These are phyloP conservation scores for Cyberlindnera lachancei DNA, from an alignment of 805 yeast species.

Conservation along the genomic window DNA sequence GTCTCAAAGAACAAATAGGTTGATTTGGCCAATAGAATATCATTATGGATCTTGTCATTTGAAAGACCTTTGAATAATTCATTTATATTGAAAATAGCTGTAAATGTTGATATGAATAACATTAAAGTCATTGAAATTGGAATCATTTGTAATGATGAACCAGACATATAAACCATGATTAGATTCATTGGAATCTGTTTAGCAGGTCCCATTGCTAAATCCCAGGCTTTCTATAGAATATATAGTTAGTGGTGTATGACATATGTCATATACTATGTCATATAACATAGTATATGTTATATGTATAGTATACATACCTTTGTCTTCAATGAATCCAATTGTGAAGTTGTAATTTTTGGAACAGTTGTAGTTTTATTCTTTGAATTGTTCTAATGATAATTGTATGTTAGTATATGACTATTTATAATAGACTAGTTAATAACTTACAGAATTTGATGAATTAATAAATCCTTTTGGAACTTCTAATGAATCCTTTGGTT, in stretches of 20 bases:
- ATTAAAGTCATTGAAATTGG: slow-evolving; percentile 86
- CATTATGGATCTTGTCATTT: slow-evolving; percentile 29
- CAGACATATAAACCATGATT: slow-evolving; percentile 89
- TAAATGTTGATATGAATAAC: slow-evolving; percentile 72
- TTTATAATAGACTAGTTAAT: not conserved
- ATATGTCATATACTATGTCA: no score
- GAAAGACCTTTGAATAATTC: slow-evolving; percentile 44
- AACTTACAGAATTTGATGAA: not conserved
- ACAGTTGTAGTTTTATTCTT: not conserved
- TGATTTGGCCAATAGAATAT: slow-evolving; percentile 22
- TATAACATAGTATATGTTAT: no score
- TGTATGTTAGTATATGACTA: not conserved
- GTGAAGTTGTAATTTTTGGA: slow-evolving; percentile 3
- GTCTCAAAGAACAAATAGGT: slow-evolving; percentile 39
- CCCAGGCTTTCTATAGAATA: slow-evolving; percentile 64
- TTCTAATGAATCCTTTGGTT: not conserved
- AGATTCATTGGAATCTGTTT: slow-evolving; percentile 86
- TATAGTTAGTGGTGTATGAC: no score
- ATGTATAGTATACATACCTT: slow-evolving; percentile 1
- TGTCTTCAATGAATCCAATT: slow-evolving; percentile 9
- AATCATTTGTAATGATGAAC: slow-evolving; percentile 80
- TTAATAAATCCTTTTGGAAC: not conserved
- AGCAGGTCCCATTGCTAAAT: slow-evolving; percentile 72
- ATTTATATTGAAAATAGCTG: slow-evolving; percentile 55
- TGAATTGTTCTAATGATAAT: no score